phyloP scores from a whole-genome alignment of 1,284 basidiomycete genomes.

The Hemileia vastatrix region DNA sequence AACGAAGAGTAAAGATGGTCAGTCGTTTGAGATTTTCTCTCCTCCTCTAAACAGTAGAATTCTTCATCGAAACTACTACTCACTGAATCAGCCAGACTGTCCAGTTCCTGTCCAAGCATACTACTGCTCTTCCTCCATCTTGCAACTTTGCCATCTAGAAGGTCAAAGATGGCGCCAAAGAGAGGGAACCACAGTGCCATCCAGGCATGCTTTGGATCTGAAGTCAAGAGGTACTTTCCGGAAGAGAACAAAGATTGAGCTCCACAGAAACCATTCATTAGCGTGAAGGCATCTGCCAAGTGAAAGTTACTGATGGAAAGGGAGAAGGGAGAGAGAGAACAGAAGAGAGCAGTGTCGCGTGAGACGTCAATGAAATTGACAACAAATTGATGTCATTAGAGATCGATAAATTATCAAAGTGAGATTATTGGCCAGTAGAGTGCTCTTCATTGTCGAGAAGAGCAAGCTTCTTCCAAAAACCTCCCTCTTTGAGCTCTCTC shows the following conservation, averaged over 20 bases:
- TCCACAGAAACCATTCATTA: constrained; percentile 98
- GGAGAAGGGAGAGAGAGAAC: too few species aligned
- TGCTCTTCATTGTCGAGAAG: too few species aligned
- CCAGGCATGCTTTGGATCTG: constrained; percentile 71
- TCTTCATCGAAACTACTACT: too few species aligned
- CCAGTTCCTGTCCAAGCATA: constrained; percentile 96
- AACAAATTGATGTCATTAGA: not conserved
- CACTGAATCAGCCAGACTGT: constrained; percentile 90
- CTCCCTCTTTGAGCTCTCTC: too few species aligned
- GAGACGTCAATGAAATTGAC: constrained; percentile 20
- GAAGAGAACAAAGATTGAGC: constrained; percentile 90
- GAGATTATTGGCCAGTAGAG: too few species aligned
- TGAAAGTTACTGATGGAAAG: constrained; percentile 80
- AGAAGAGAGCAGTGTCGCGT: constrained; percentile 25
- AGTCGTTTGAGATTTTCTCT: too few species aligned
- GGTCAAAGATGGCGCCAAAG: constrained; percentile 95
- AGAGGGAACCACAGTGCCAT: constrained; percentile 78
- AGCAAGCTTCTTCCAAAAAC: too few species aligned
- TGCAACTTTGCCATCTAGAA: constrained; percentile 94
- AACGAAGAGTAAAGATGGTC: too few species aligned
- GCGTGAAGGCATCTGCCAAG: constrained; percentile 94
- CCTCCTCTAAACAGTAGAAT: too few species aligned
- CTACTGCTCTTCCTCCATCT: constrained; percentile 90
- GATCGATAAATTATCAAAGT: constrained; percentile 5
- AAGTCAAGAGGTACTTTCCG: constrained; percentile 71